Base-by-base conservation (phyloP, 805 yeast genomes). In the Trichomonascus vanleenenianus region DNA sequence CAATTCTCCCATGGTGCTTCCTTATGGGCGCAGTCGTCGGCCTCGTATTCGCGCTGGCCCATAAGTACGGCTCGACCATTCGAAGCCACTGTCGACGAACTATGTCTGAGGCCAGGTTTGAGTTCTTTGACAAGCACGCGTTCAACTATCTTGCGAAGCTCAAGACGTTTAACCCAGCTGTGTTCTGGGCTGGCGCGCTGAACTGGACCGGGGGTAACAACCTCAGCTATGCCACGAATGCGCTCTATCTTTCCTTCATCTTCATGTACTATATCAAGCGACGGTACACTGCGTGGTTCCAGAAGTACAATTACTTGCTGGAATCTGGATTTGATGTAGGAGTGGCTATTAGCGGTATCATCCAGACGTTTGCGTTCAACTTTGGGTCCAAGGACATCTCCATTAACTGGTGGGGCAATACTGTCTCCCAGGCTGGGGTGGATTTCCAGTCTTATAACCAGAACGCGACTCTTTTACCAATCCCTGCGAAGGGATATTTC, bases 271-370 rank as follows among this genome's bases (percentile, higher is more conserved):
- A 62, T 45, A 55, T 74, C 46, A 70, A 70, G 47, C 60, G 62
- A 42, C 58, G 64, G 46, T 74, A 71, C 52, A 58, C 69, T 4
- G 55, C 62, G 18, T 74, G 78, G 79, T 74, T 78, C 78, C 74
- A 72, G 47, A 73, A 72, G 58, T 74, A 74, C 58, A 72, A 73
- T 54, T 74, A 74, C 52, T 64, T 74, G 15, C 58, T 74, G 44
- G 69, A 73, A 36, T 67, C 75, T 46, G 76, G 74, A 1, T 58
- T 74, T 11, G 70, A 73, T 9, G 73, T 75, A 2, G 79, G 78
- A 1, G 70, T 71, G 15, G 78, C 77, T 1, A 66, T 71, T 49
- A 66, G 74, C 47, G 75, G 75, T 0, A 57, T 74, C 39, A 41
- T 72, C 39, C 66, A 69, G 18, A 72, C 73, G 52, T 70, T 72